A percentile compares a stretch with the other conserved stretches of the same genome.
These are phyloP conservation scores for Aegilops tauschii DNA, from an alignment of 176 grass and related monocot genomes.

Conservation along the genomic window DNA sequence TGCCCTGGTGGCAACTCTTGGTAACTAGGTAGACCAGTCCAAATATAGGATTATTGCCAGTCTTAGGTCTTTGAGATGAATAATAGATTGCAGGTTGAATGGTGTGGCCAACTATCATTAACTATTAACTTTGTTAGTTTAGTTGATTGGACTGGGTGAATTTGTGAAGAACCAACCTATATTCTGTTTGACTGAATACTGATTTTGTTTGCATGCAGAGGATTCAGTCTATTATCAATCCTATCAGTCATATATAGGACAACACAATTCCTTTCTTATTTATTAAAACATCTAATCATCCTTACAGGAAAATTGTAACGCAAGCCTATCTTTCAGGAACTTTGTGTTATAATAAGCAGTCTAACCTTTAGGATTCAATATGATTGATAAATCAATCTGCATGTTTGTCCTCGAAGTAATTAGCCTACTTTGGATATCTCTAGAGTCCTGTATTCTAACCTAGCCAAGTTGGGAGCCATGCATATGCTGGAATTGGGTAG, in stretches of 20 bases:
- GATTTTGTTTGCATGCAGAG: not conserved
- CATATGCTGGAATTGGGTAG: not conserved
- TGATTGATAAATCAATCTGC: not conserved
- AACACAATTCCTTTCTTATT: not conserved
- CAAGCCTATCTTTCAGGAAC: not conserved
- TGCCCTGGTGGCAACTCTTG: not conserved
- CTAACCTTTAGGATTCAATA: not conserved
- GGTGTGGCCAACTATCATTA: not conserved
- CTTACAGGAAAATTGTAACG: not conserved
- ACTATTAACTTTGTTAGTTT: not conserved
- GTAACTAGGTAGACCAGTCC: not conserved
- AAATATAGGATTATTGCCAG: not conserved
- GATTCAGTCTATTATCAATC: not conserved
- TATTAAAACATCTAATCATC: not conserved
- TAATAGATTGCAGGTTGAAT: not conserved
- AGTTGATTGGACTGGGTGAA: not conserved
- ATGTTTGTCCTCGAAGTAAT: conserved; percentile 4
- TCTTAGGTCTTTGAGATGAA: not conserved
- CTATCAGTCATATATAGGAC: not conserved
- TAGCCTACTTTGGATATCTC: not conserved
- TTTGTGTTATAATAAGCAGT: conserved; percentile 15
- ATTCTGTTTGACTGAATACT: conserved; percentile 1
- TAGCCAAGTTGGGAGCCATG: not conserved
- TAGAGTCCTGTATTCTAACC: not conserved
- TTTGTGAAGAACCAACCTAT: not conserved